Conservation (phyloP, 768 basidiomycete genomes). For the Mycena galericulata region DNA sequence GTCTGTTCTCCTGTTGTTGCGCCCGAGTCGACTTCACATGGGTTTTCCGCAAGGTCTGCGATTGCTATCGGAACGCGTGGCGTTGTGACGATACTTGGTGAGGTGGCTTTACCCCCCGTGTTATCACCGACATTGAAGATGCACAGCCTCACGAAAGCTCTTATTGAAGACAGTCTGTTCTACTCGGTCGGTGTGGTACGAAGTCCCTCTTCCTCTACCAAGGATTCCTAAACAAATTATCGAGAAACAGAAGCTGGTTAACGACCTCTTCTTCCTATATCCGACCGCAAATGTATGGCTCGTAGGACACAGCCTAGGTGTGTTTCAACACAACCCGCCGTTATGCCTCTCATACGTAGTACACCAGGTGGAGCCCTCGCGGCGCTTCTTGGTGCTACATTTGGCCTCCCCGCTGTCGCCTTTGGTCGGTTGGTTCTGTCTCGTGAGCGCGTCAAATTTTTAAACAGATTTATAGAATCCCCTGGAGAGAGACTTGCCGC, state of each 20-base stretch:
- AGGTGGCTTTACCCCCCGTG: background rate
- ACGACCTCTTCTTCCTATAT: slow-evolving; percentile 87
- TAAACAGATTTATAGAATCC: slow-evolving; percentile 55
- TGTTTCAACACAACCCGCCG: background rate
- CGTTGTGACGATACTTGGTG: slow-evolving; percentile 82
- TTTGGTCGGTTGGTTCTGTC: slow-evolving; percentile 59
- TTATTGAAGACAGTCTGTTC: slow-evolving; percentile 92
- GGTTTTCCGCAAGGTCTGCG: slow-evolving; percentile 87
- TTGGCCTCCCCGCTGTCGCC: slow-evolving; percentile 90
- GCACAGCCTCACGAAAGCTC: slow-evolving; percentile 74
- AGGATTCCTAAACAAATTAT: background rate
- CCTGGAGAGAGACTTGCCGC: slow-evolving; percentile 84
- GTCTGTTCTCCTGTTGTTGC: slow-evolving; percentile 92
- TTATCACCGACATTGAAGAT: background rate
- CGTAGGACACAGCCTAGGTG: slow-evolving; percentile 88
- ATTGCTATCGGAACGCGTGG: slow-evolving; percentile 80
- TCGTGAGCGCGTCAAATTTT: background rate
- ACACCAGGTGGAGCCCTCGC: slow-evolving; percentile 74
- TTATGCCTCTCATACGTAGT: background rate
- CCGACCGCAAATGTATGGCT: slow-evolving; percentile 91
- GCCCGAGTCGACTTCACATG: slow-evolving; percentile 90
- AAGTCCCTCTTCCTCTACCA: slow-evolving; percentile 25
- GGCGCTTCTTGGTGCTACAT: slow-evolving; percentile 89
- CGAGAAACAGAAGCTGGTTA: slow-evolving; percentile 77
- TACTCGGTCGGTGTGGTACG: slow-evolving; percentile 89